Base-by-base conservation (phyloP, 164 flowering plant genomes). In the Magnolia sinica region DNA sequence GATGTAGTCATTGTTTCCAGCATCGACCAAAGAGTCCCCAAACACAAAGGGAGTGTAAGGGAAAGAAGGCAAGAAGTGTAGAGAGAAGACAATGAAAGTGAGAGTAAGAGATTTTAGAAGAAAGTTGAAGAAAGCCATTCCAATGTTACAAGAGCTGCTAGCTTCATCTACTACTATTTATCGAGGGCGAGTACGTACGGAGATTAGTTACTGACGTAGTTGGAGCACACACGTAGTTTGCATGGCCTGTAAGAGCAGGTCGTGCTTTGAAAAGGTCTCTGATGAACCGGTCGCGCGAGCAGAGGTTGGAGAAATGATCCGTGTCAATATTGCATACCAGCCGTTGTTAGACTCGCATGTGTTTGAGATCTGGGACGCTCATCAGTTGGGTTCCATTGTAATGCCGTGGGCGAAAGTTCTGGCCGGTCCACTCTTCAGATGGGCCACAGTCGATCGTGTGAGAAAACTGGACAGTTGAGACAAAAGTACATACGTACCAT, bases 11-110 rank as follows among this genome's bases (percentile, higher is more conserved):
- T 91, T 91, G 75, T 89, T 91, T 51, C 94, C 92, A 0, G 86
- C 87, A 76, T 91, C 94, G 24, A 88, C 91, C 72, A 88, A 70
- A 7, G 94, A 91, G 76, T 90, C 94, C 5, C 94, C 94, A 76
- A 90, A 89, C 80, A 88, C 78, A 66, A 86, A 91, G 7, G 83
- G 64, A 59, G 86, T 81, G 83, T 77, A 80, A 61, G 74, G 80
- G 55, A 75, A 22, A 76, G 78, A 71, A 5, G 75, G 76, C 67
- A 50, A 68, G 4, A 66, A 74, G 50, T 72, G 49, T 16, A 75
- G n/a, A 4, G 49, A 68, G 20, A 82, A 70, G 63, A 84, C 65
- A 5, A 71, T 8, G 59, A 65, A 58, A 0, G 8, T 3, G 7
- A 58, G 9, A 13, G n/a, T 50, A 19, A 64, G 65, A 51, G 65